Base-by-base conservation (phyloP, 441 rosid genomes). In the Brassica balearica region DNA sequence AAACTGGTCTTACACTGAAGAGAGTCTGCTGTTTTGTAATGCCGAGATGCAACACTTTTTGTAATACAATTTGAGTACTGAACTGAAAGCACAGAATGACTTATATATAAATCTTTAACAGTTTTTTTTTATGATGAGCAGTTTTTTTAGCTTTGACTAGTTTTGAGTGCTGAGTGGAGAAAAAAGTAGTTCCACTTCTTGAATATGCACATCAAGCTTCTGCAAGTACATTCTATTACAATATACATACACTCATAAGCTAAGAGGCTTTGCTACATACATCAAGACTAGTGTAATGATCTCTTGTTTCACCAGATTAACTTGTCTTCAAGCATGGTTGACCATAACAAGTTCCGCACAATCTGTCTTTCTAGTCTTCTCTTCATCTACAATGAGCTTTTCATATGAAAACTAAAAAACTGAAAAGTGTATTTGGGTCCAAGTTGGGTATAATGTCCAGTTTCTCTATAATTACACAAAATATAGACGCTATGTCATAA, bases 271-370 rank as follows among this genome's bases (percentile, higher is more conserved):
- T 68, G 48, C 68, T 48, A 69, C 69, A 69, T 61, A 69, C 68
- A 68, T 17, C n/a, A 48, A 76, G 60, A 23, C 80, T 22, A 15
- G 27, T 46, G 27, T 15, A 32, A 32, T 53, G 11, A 48, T 48
- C 23, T 8, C 46, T 69, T 69, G 60, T n/a, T 12, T 46, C 56
- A 61, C 14, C 65, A 27, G 41, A 53, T 86, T 75, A 88, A 65
- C 51, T 77, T 61, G 27, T 86, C 88, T 4, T 84, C 87, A 29
- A 90, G 84, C 77, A 93, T 84, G 0, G 89, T 85, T 3, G 95
- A 90, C 70, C 83, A 43, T 82, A 88, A 34, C 29, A 91, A 71
- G 14, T 89, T 90, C 74, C 66, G 82, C 53, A 90, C 85, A 38
- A 90, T 72, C 84, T 25, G 89, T 74, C 86, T 84, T 88, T 71